Evolutionary conservation across 2,329 filamentous ascomycete genomes (phyloP), one percentile per base, ranked within the genome.

Genomic region (Chaetomiaceae sp.): DNA sequence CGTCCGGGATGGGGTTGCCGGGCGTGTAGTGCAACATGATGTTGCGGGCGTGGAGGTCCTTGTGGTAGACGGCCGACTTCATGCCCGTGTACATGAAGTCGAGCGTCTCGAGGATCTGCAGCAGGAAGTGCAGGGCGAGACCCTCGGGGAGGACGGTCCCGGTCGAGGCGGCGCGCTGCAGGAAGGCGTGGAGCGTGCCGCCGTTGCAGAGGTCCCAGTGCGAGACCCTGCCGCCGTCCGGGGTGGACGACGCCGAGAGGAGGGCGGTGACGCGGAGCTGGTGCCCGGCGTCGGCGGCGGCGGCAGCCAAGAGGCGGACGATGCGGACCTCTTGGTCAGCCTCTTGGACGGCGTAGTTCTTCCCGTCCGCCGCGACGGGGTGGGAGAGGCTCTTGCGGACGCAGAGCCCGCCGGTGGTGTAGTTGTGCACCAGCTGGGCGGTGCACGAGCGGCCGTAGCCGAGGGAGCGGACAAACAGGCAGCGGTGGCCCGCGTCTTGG

Each of bases 151-250:
- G n/a, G 40, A 15, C 20, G 1, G 11, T 19, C 6, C 22, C 22
- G 33, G 23, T n/a, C 1, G 25, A 1, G 15, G 1, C 0, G 34
- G 33, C 39, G 2, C 25, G 15, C 3, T 12, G 8, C 23, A 39
- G 5, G 31, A 57, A 54, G 29, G 14, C n/a, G 14, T 7, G 12
- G 19, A 57, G 42, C n/a, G 31, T 48, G 42, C 54, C 51, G 14
- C 54, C 54, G 51, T 54, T 57, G 51, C 46, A 51, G n/a, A 54
- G 23, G 15, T 22, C 29, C 54, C 54, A 57, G 51, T 47, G 44
- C 8, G 51, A 57, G 22, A 54, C 51, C 17, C 23, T 34, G 17
- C 19, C 17, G 15, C 27, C 50, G 31, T 20, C 25, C 22, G 34
- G 23, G 7, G 33, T 38, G 44, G 20, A 29, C 5, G 38, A 20